Conservation (phyloP, 2,329 filamentous ascomycete species). For the Niveomyces coronatus region DNA sequence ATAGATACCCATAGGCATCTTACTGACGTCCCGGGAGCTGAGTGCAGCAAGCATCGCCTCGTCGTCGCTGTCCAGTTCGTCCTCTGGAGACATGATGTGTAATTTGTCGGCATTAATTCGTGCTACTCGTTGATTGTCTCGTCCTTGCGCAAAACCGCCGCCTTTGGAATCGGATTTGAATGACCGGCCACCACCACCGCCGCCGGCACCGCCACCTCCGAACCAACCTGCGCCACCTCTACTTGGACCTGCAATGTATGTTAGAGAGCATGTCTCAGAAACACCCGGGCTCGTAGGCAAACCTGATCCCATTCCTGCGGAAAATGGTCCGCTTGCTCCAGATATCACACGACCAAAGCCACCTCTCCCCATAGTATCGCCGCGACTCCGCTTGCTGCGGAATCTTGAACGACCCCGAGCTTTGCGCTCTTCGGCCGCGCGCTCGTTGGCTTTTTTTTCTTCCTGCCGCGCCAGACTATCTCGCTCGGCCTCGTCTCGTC, state of each 20-base stretch:
- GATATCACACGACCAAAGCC: conserved; percentile 25
- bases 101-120: conserved; percentile 49
- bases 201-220: conserved; percentile 19
- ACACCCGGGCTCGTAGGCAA: neutral
- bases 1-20: conserved; percentile 46
- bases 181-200: conserved; percentile 17
- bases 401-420: conserved; percentile 29
- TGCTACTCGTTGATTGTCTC: conserved; percentile 26
- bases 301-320: conserved; percentile 16
- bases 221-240: conserved; percentile 13
- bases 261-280: conserved; percentile 1
- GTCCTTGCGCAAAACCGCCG: conserved; percentile 27
- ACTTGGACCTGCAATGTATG: neutral
- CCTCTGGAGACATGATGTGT: conserved; percentile 31
- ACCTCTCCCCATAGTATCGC: conserved; percentile 33
- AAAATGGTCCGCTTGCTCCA: conserved; percentile 31
- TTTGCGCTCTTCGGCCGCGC: conserved; percentile 29
- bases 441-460: conserved; percentile 31
- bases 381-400: conserved; percentile 32
- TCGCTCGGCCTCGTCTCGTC: conserved; percentile 40
- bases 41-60: conserved; percentile 30
- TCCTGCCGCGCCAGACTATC: conserved; percentile 35
- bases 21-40: conserved; percentile 19
- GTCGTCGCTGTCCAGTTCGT: conserved; percentile 36
- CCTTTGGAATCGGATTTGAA: conserved; percentile 26